A percentile compares a stretch with the other conserved stretches of the same genome.
These are phyloP conservation scores for Umbelopsis sp. DNA, from an alignment of 192 early-diverging fungal species.

Conservation along the genomic window DNA sequence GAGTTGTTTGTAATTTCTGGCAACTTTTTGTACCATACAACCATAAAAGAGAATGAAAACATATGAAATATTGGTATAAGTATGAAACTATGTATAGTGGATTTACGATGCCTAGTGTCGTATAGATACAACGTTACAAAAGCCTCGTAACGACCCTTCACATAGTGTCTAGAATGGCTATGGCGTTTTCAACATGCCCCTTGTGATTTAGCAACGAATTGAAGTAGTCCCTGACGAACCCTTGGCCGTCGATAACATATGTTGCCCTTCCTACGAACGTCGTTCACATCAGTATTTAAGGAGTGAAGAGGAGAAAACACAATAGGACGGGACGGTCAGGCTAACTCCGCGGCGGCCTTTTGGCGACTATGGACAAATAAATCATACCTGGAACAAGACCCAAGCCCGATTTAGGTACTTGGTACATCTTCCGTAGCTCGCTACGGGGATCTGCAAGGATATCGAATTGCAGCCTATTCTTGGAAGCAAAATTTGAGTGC, in stretches of 20 bases:
- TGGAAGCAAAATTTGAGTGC: slow-evolving; percentile 32
- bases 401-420: slow-evolving; percentile 28
- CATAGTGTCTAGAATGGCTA: not conserved
- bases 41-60: not conserved
- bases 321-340: not conserved
- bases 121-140: not conserved
- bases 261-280: slow-evolving; percentile 22
- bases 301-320: not conserved
- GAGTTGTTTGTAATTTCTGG: not conserved
- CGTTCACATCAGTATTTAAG: not conserved
- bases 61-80: not conserved
- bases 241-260: slow-evolving; percentile 30
- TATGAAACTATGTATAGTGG: not conserved
- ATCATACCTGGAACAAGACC: slow-evolving; percentile 20
- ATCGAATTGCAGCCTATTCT: slow-evolving; percentile 30
- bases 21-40: slow-evolving; percentile 6
- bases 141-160: too few species aligned
- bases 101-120: not conserved
- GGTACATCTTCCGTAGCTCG: slow-evolving; percentile 26
- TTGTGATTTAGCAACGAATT: slow-evolving; percentile 27
- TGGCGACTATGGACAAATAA: not conserved
- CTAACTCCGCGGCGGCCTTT: slow-evolving; percentile 1
- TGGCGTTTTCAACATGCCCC: slow-evolving; percentile 23
- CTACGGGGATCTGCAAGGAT: slow-evolving; percentile 39
- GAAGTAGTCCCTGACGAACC: slow-evolving; percentile 20